A percentile compares a stretch with the other conserved stretches of the same genome.
Conservation (phyloP, 140 eudicot species). For the Senecio squalidus region DNA sequence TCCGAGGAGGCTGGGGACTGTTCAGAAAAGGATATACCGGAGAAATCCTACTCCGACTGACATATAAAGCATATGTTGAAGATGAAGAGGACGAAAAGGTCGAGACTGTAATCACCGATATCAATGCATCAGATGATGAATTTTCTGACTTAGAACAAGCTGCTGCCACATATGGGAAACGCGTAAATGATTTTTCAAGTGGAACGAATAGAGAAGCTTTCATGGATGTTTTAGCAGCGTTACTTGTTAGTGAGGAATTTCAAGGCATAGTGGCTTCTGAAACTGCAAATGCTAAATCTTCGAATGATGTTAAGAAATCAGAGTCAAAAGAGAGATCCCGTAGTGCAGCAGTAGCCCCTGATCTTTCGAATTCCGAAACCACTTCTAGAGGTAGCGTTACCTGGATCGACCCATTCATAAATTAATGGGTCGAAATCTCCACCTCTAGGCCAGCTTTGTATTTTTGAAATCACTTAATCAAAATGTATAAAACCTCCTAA, state of each 20-base stretch:
- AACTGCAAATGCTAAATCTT: conserved; percentile 47
- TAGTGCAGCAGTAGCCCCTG: conserved; percentile 23
- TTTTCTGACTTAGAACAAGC: conserved; percentile 49
- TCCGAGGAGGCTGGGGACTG: conserved; percentile 80
- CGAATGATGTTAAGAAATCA: conserved; percentile 25
- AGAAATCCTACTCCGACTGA: conserved; percentile 76
- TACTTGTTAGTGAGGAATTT: conserved; percentile 90
- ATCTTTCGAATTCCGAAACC: conserved; percentile 29
- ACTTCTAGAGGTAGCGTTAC: conserved; percentile 28
- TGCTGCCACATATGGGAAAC: conserved; percentile 44
- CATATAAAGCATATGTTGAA: conserved; percentile 95
- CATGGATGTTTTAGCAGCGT: conserved; percentile 89
- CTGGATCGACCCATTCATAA: background rate
- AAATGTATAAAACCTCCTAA: no score
- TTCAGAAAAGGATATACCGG: conserved; percentile 62
- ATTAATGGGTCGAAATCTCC: background rate
- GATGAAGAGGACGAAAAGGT: conserved; percentile 87
- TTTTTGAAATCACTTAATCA: no score
- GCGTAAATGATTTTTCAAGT: conserved; percentile 23
- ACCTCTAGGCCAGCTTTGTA: no score
- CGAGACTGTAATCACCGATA: conserved; percentile 21
- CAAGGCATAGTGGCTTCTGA: conserved; percentile 93
- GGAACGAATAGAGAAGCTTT: conserved; percentile 63
- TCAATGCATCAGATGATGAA: conserved; percentile 67
- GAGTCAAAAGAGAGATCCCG: conserved; percentile 27